A percentile compares a stretch with the other conserved stretches of the same genome.
phyloP scores from a whole-genome alignment of 2,329 filamentous ascomycete species.

The Phialophora chinensis region DNA sequence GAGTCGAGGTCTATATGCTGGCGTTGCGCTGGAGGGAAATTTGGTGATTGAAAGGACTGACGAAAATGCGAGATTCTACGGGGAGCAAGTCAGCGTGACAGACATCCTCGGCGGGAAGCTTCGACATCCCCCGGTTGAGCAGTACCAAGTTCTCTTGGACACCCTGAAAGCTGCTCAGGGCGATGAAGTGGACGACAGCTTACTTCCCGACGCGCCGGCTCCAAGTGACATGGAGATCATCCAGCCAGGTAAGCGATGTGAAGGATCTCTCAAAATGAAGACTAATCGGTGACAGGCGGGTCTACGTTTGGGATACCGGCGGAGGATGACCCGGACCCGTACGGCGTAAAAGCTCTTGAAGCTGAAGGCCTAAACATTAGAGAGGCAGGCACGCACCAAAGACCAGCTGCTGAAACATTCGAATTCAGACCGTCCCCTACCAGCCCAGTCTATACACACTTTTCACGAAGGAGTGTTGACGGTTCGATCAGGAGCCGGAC shows the following conservation, averaged over 20 bases:
- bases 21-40: constrained; percentile 84
- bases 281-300: constrained; percentile 43
- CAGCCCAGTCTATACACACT: constrained; percentile 70
- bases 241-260: constrained; percentile 50
- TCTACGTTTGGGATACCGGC: constrained; percentile 76
- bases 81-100: constrained; percentile 64
- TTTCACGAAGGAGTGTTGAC: constrained; percentile 70
- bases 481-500: constrained; percentile 72
- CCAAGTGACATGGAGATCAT: constrained; percentile 74
- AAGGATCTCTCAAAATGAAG: constrained; percentile 47
- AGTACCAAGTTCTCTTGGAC: constrained; percentile 70
- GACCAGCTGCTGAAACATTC: constrained; percentile 79
- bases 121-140: constrained; percentile 59
- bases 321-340: constrained; percentile 84
- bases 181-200: constrained; percentile 72
- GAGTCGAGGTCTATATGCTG: constrained; percentile 85
- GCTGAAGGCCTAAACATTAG: constrained; percentile 87
- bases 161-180: constrained; percentile 89
- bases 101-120: constrained; percentile 69
- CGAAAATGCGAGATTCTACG: constrained; percentile 87
- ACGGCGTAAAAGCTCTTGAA: constrained; percentile 87
- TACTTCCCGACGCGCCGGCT: constrained; percentile 71
- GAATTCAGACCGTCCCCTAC: constrained; percentile 78
- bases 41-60: constrained; percentile 84
- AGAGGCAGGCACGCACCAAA: constrained; percentile 78